Base-by-base conservation (phyloP, 768 basidiomycete species). In the Phylloporus rhodoxanthus region DNA sequence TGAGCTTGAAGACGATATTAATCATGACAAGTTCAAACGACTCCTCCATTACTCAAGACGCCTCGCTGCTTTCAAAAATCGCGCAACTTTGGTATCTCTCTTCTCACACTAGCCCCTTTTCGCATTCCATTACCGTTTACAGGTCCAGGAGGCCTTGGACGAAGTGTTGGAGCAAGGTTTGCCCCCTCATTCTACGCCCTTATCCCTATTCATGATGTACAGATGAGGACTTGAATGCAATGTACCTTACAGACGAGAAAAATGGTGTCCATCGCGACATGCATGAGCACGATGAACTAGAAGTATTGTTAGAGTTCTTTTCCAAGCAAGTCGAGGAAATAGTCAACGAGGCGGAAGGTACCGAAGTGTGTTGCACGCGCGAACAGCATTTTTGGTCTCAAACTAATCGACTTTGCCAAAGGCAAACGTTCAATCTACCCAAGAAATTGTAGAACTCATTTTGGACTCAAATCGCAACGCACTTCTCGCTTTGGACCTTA, bases 271-370 rank as follows among this genome's bases (percentile, higher is more conserved):
- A 72, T n/a, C 77, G 87, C n/a, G 73, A 76, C 30, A 61, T 77
- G 42, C 75, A 82, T 51, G 93, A 95, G 60, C 95, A 97, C 64
- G 91, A 94, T 54, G 95, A 97, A 54, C 73, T 97, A 1, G 95
- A 98, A 63, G 76, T 94, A 10, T 72, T 98, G 17, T 72, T 98
- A n/a, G 95, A 98, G 64, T 88, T 87, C 8, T 96, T 96, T 67
- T 80, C 86, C 25, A 97, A 97, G 66, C 95, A 97, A 66, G 92
- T 95, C 0, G 94, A 96, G 66, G 93, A 96, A 72, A 89, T 96
- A 45, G 91, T 93, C 4, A 93, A 87, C 55, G 93, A 97, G 68
- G 85, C 90, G 4, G 88, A 91, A 64, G 91, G 78, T 52, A 91
- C 85, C 4, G 82, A 91, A 63, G 90, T 89, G 59, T 48, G 73